Conservation (phyloP, 2,329 filamentous ascomycete genomes). For the Knufia fluminis region DNA sequence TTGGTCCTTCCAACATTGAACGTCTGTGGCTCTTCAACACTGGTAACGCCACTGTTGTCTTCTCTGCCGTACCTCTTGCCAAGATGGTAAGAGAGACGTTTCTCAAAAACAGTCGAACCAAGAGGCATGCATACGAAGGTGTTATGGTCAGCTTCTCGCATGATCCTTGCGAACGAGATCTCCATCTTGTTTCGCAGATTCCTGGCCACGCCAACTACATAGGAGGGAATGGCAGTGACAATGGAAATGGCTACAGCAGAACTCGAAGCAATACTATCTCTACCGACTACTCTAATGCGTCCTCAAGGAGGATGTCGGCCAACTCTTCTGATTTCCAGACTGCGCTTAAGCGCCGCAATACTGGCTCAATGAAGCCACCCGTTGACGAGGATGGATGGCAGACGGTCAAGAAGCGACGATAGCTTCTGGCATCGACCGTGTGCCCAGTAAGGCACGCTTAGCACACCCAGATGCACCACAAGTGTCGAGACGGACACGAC, state of each 20-base stretch:
- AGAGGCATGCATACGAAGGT: slow-evolving; percentile 26
- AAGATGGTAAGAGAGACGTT: slow-evolving; percentile 29
- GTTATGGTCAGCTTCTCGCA: slow-evolving; percentile 31
- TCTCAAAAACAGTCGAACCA: slow-evolving; percentile 23
- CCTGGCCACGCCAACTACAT: slow-evolving; percentile 1
- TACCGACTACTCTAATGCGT: not conserved
- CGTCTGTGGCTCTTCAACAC: slow-evolving; percentile 35
- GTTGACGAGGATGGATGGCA: slow-evolving; percentile 15
- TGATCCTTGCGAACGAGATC: slow-evolving; percentile 33
- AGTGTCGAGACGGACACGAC: too few species aligned
- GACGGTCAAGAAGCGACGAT: slow-evolving; percentile 11
- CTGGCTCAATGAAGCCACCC: not conserved
- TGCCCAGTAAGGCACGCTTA: too few species aligned
- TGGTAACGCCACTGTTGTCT: slow-evolving; percentile 34
- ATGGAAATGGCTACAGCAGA: not conserved
- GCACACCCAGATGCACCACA: too few species aligned
- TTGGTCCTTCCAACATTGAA: slow-evolving; percentile 31
- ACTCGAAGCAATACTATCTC: not conserved
- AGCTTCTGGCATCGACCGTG: not conserved
- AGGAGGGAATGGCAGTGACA: slow-evolving; percentile 1
- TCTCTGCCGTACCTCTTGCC: slow-evolving; percentile 30
- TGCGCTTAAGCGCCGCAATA: slow-evolving; percentile 1
- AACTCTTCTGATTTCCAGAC: not conserved
- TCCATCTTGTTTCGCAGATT: slow-evolving; percentile 27
- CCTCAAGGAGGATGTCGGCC: not conserved